phyloP scores from a whole-genome alignment of 768 basidiomycete genomes.

The Trametes cingulata region DNA sequence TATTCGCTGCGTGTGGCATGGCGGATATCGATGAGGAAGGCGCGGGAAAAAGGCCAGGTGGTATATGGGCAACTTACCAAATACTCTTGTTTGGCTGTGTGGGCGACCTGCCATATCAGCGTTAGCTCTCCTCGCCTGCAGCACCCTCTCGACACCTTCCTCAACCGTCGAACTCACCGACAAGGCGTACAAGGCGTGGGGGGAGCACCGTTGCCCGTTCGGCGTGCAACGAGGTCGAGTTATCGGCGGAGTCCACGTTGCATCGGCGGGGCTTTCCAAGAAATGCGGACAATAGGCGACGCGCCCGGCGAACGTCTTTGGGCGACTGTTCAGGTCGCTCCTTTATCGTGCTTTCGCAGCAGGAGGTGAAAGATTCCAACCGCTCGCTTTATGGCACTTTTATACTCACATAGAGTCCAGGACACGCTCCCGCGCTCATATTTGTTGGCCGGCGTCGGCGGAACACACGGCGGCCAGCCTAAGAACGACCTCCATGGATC shows the following conservation, averaged over 20 bases:
- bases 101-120: constrained; percentile 8
- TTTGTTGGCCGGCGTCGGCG: neutral
- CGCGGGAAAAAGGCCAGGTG: constrained; percentile 2
- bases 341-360: neutral
- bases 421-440: neutral
- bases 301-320: neutral
- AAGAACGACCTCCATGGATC: neutral
- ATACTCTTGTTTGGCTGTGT: constrained; percentile 17
- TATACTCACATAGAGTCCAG: constrained; percentile 1
- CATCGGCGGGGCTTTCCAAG: neutral
- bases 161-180: constrained; percentile 8
- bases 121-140: neutral
- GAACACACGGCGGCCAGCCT: neutral
- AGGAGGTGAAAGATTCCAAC: neutral
- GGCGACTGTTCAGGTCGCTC: neutral
- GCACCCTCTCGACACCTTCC: neutral
- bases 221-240: neutral
- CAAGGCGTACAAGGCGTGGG: neutral
- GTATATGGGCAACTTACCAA: constrained; percentile 9
- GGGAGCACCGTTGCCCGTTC: neutral
- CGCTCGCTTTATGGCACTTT: neutral
- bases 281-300: constrained; percentile 10
- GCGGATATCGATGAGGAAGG: constrained; percentile 12
- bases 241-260: constrained; percentile 3
- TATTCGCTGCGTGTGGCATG: constrained; percentile 12